phyloP scores from a whole-genome alignment of 306 rosid genomes.

The Trifolium fragiferum region DNA sequence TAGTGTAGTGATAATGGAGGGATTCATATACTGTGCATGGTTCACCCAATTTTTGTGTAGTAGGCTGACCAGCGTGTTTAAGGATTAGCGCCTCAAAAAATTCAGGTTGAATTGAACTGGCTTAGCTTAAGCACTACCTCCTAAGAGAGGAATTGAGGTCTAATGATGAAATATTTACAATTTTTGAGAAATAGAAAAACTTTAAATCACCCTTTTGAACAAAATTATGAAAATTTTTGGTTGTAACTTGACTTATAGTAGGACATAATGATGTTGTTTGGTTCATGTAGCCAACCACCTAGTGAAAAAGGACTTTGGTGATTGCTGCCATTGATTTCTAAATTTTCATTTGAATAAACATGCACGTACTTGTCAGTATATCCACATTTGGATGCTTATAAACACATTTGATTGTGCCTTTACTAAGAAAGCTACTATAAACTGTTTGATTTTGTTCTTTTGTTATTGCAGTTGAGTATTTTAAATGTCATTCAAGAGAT shows the following conservation, averaged over 20 bases:
- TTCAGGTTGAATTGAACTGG: too few species aligned
- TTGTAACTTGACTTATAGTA: not conserved
- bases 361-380: slow-evolving; percentile 14
- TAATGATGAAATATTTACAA: too few species aligned
- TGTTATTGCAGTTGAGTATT: slow-evolving; percentile 84
- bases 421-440: slow-evolving; percentile 30
- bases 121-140: too few species aligned
- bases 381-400: slow-evolving; percentile 30
- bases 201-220: too few species aligned
- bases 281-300: not conserved
- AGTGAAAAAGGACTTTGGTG: not conserved
- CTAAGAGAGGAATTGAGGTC: too few species aligned
- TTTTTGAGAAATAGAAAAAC: too few species aligned
- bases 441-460: slow-evolving; percentile 42
- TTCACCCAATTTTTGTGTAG: too few species aligned
- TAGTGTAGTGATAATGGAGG: too few species aligned
- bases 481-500: slow-evolving; percentile 81
- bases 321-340: slow-evolving; percentile 1
- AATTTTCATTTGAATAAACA: slow-evolving; percentile 28
- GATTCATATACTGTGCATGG: too few species aligned
- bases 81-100: too few species aligned
- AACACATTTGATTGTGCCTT: slow-evolving; percentile 22
- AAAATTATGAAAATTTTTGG: too few species aligned
- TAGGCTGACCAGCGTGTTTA: too few species aligned
- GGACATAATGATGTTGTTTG: not conserved